Conservation (phyloP, 805 yeast genomes). For the Teunomyces stri region DNA sequence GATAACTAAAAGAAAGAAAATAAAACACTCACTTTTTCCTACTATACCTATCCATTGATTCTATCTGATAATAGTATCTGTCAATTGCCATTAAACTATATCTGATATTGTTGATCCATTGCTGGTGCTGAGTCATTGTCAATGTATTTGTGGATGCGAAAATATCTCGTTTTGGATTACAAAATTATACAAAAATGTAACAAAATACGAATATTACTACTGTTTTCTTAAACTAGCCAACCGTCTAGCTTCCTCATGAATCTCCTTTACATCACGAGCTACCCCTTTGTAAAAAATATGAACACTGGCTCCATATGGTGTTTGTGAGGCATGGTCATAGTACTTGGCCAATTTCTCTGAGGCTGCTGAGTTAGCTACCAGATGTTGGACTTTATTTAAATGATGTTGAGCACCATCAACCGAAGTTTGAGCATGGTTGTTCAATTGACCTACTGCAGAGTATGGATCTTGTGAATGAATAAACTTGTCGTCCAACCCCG, state of each 20-base stretch:
- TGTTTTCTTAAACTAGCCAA: slow-evolving; percentile 58
- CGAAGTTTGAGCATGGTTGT: slow-evolving; percentile 25
- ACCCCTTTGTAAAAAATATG: slow-evolving; percentile 58
- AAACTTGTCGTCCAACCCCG: slow-evolving; percentile 56
- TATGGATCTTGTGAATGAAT: slow-evolving; percentile 55
- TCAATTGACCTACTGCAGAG: slow-evolving; percentile 31
- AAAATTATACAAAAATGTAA: neutral
- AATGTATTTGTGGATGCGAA: slow-evolving; percentile 4
- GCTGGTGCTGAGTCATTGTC: neutral
- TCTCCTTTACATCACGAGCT: slow-evolving; percentile 56
- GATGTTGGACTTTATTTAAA: slow-evolving; percentile 31
- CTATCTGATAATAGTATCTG: neutral
- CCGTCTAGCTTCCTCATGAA: slow-evolving; percentile 72
- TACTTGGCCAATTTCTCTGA: slow-evolving; percentile 40
- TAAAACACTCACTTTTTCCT: neutral
- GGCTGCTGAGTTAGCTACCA: slow-evolving; percentile 35
- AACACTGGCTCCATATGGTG: slow-evolving; percentile 56
- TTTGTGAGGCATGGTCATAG: slow-evolving; percentile 45
- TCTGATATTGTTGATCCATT: slow-evolving; percentile 1
- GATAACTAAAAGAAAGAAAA: too few relatives aligned
- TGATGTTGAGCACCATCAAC: slow-evolving; percentile 3
- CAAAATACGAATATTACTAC: slow-evolving; percentile 6
- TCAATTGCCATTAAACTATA: slow-evolving; percentile 1
- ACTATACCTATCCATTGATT: neutral
- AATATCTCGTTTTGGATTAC: neutral